phyloP scores from a whole-genome alignment of 495 filamentous ascomycete species.

The Amorphotheca resinae region DNA sequence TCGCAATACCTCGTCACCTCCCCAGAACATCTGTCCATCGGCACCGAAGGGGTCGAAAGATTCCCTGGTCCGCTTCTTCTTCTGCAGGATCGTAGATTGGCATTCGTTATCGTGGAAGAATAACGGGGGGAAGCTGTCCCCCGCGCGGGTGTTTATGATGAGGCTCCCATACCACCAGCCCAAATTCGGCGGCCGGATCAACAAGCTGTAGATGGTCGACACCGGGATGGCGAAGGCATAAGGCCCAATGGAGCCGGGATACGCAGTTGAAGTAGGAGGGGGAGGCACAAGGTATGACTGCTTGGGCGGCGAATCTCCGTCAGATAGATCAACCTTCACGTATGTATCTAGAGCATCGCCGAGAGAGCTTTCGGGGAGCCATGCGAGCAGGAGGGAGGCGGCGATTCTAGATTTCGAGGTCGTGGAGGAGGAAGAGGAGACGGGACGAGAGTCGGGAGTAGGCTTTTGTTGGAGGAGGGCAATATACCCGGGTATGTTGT shows the following conservation, averaged over 20 bases:
- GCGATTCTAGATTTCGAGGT: constrained; percentile 24
- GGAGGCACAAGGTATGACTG: constrained; percentile 87
- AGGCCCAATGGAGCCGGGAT: constrained; percentile 56
- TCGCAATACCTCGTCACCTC: constrained; percentile 85
- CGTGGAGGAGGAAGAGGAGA: constrained; percentile 41
- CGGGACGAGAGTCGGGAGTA: constrained; percentile 27
- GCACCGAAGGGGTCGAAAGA: constrained; percentile 85
- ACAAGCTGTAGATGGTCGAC: constrained; percentile 75
- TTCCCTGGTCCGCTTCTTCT: constrained; percentile 70
- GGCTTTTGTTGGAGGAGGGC: constrained; percentile 88
- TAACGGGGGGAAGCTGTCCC: constrained; percentile 84
- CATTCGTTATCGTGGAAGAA: constrained; percentile 98
- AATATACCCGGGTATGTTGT: constrained; percentile 94
- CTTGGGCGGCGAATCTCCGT: constrained; percentile 64
- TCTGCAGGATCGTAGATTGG: constrained; percentile 86
- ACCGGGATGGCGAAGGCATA: constrained; percentile 92
- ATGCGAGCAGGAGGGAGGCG: constrained; percentile 70
- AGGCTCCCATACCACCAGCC: constrained; percentile 98
- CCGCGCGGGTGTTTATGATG: constrained; percentile 79
- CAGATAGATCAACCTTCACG: constrained; percentile 85
- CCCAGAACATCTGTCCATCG: constrained; percentile 84
- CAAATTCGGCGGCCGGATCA: constrained; percentile 82
- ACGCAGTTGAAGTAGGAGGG: constrained; percentile 69
- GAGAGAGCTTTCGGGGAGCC: constrained; percentile 84
- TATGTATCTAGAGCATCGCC: constrained; percentile 81